These are phyloP conservation scores for Avena sativa DNA, from an alignment of 176 grass and related monocot species.

Conservation along the genomic window DNA sequence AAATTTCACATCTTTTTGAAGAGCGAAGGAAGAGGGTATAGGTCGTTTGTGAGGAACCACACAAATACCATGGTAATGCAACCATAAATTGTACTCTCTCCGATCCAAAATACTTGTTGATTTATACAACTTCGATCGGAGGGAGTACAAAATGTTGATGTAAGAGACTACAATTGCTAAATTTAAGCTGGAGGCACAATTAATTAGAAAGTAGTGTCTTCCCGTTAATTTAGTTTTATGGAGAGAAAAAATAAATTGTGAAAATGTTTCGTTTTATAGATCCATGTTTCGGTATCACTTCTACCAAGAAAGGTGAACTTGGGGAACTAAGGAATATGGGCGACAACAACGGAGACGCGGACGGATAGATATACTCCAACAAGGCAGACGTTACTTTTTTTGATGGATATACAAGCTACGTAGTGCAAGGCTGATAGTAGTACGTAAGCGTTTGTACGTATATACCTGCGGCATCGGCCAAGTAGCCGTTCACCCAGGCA, in stretches of 20 bases:
- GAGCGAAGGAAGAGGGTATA: not conserved
- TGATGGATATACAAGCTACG: not conserved
- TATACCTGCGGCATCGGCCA: constrained; percentile 82
- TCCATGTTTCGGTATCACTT: not conserved
- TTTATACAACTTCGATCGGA: too few species aligned
- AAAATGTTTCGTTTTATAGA: not conserved
- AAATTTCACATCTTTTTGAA: not conserved
- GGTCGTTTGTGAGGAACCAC: not conserved
- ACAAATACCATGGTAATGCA: too few species aligned
- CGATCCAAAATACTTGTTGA: too few species aligned
- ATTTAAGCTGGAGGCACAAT: too few species aligned
- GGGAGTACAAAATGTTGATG: too few species aligned
- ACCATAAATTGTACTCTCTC: too few species aligned
- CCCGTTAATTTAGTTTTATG: not conserved
- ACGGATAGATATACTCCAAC: not conserved
- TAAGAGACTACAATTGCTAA: too few species aligned
- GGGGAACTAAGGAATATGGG: not conserved
- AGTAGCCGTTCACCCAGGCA: constrained; percentile 70
- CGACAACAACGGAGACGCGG: not conserved
- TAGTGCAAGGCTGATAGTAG: not conserved
- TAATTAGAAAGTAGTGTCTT: not conserved
- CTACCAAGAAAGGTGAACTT: not conserved
- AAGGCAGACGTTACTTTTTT: not conserved
- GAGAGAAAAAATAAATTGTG: too few species aligned
- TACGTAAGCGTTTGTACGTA: not conserved